phyloP scores from a whole-genome alignment of 768 basidiomycete species.

The Boletus huronensis region DNA sequence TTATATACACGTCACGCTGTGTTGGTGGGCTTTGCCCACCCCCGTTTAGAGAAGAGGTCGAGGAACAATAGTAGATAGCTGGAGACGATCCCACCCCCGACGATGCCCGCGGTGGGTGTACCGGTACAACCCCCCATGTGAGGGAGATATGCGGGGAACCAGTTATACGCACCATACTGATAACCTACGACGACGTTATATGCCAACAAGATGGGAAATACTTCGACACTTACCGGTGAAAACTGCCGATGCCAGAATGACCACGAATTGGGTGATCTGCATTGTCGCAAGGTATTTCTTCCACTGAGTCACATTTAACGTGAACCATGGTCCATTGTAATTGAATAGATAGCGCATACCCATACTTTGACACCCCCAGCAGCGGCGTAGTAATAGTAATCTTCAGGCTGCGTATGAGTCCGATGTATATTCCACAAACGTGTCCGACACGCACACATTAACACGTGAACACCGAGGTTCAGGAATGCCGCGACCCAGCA shows the following conservation, averaged over 20 bases:
- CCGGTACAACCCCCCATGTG: conserved; percentile 15
- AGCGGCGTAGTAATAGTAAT: conserved; percentile 97
- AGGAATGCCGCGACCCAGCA: conserved; percentile 90
- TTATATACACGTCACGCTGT: too few relatives aligned
- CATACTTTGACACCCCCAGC: conserved; percentile 50
- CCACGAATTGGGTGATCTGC: conserved; percentile 22
- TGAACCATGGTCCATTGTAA: background rate
- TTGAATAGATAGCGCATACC: conserved; percentile 2
- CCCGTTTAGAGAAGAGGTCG: conserved; percentile 20
- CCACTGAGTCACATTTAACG: conserved; percentile 11
- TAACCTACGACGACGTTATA: conserved; percentile 4
- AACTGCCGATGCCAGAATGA: conserved; percentile 7
- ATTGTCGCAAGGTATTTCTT: conserved; percentile 23
- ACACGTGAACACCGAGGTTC: conserved; percentile 87
- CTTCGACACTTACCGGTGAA: conserved; percentile 13
- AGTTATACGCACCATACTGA: conserved; percentile 19
- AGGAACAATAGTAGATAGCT: conserved; percentile 22
- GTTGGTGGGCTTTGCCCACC: too few relatives aligned
- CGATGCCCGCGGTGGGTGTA: conserved; percentile 14
- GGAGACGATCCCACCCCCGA: conserved; percentile 9
- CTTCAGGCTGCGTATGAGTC: conserved; percentile 37
- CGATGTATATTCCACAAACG: background rate
- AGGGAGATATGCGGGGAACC: conserved; percentile 15
- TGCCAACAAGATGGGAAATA: background rate
- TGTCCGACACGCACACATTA: conserved; percentile 75